These are phyloP conservation scores for Colletotrichum graminicola DNA, from an alignment of 2,329 filamentous ascomycete species.

Conservation along the genomic window DNA sequence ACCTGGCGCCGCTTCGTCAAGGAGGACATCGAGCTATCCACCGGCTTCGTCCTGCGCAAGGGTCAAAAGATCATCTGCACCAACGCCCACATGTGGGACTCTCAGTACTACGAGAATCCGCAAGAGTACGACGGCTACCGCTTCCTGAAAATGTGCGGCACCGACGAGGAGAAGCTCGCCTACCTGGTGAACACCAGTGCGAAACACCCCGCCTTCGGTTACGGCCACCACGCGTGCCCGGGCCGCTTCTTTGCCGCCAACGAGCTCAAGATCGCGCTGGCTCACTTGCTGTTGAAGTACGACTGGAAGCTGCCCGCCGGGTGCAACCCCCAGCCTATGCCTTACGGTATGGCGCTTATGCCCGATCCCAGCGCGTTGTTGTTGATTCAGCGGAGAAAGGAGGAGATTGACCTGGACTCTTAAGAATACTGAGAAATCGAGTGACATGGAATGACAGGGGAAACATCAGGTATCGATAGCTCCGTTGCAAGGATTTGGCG, in stretches of 20 bases:
- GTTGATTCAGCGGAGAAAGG: constrained; percentile 23
- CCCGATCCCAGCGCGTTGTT: constrained; percentile 21
- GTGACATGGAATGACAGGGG: too few species aligned
- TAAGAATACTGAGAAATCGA: neutral
- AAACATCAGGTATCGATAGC: neutral
- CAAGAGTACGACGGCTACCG: constrained; percentile 44
- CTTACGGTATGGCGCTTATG: constrained; percentile 18
- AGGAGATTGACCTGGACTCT: constrained; percentile 27
- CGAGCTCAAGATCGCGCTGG: constrained; percentile 53
- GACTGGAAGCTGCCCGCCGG: constrained; percentile 44
- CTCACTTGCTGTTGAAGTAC: constrained; percentile 50
- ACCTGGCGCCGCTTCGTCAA: constrained; percentile 36
- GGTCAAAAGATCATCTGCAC: constrained; percentile 42
- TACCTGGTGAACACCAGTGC: constrained; percentile 52
- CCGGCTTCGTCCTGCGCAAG: constrained; percentile 44
- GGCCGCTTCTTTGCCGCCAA: constrained; percentile 54
- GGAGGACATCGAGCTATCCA: constrained; percentile 40
- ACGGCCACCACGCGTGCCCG: constrained; percentile 54
- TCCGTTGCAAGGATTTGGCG: too few species aligned
- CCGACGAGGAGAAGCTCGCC: constrained; percentile 45
- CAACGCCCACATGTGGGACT: constrained; percentile 43
- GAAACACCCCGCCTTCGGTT: constrained; percentile 50
- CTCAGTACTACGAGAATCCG: constrained; percentile 42
- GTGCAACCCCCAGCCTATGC: neutral
- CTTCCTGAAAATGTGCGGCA: constrained; percentile 41